Conservation (phyloP, 2,329 filamentous ascomycete species). For the Tolypocladium cylindrosporum region DNA sequence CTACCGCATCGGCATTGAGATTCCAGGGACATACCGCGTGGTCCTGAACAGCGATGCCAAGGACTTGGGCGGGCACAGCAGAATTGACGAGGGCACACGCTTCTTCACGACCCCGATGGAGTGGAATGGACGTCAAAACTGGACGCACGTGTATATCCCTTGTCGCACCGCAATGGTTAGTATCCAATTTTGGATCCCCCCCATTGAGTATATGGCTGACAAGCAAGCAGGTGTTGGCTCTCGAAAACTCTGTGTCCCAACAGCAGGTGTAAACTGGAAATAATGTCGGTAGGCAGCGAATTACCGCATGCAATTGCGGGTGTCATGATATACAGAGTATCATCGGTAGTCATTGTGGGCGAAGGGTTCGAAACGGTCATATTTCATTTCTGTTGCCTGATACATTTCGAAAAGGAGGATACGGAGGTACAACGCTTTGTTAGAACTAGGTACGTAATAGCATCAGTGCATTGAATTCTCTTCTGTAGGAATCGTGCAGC, state of each 20-base stretch:
- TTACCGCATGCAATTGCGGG: not conserved
- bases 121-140: conserved; percentile 88
- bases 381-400: not conserved
- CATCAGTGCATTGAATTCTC: not conserved
- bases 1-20: conserved; percentile 83
- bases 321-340: not conserved
- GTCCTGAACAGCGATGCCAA: conserved; percentile 73
- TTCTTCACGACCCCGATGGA: conserved; percentile 87
- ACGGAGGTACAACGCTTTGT: not conserved
- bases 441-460: not conserved
- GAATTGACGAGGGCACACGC: conserved; percentile 68
- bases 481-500: not conserved
- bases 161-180: conserved; percentile 72
- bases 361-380: not conserved
- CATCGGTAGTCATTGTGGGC: not conserved
- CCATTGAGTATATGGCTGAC: not conserved
- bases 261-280: not conserved
- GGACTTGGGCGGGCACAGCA: conserved; percentile 68
- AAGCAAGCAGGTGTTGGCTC: conserved; percentile 38
- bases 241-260: conserved; percentile 18
- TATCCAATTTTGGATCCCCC: conserved; percentile 5
- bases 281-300: not conserved
- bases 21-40: conserved; percentile 74
- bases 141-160: conserved; percentile 85
- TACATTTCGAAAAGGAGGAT: not conserved